Evolutionary conservation across 2,329 filamentous ascomycete genomes (phyloP), one percentile per base, ranked within the genome.

Genomic region (Fusarium pseudocircinatum): DNA sequence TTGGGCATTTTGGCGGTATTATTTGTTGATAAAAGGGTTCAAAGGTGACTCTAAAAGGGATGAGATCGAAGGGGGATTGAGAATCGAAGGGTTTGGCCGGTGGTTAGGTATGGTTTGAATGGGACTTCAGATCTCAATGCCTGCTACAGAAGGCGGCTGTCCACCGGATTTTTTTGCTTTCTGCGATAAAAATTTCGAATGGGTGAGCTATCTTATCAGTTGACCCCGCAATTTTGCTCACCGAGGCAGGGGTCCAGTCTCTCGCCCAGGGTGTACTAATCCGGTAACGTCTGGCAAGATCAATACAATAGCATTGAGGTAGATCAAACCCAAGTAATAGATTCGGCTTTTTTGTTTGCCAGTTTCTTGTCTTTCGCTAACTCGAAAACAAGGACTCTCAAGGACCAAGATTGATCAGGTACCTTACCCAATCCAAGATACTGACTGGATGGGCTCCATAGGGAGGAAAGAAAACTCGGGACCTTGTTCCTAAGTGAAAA

Each of bases 1-100:
- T 97, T 95, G 82, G 96, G 96, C 96, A 99, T 99, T 75, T 79
- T 86, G 82, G 74, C 73, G 47, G 46, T 37, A 14, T 20, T 34
- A 20, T 49, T 59, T 39, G 20, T 47, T 49, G 36, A 18, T 37
- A 28, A 24, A 43, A 20, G 13, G 22, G 37, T 30, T 11, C 37
- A 15, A 13, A 18, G 20, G 22, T 22, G 36, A 37, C 15, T 39
- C 10, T 1, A 10, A 36, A 40, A 22, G 16, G 18, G 26, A 24
- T 11, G 30, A 42, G 44, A 24, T 42, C 59, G 34, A 39, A 44
- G 74, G 73, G 24, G 20, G 30, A 52, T 46, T 42, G 44, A 47
- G 50, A 50, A 44, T 54, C 47, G 50, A 20, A 54, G 22, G 57
- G 11, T 60, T 59, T 28, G 28, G 46, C 52, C 44, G 44, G 43